Conservation (phyloP, 805 yeast species). For the Nakazawaea populi region DNA sequence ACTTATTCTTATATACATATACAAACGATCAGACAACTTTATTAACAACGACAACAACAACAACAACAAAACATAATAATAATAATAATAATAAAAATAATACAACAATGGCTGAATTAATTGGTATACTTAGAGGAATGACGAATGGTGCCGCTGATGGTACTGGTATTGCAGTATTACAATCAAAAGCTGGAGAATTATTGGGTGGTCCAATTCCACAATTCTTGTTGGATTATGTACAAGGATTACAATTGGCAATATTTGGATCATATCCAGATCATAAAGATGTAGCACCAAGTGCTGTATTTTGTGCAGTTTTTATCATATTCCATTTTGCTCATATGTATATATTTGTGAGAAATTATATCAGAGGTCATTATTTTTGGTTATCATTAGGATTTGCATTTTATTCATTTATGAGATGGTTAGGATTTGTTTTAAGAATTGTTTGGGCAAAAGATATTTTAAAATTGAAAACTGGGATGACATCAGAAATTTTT, state of each 20-base stretch:
- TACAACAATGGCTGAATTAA: not conserved
- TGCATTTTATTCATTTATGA: constrained; percentile 43
- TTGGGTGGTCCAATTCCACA: constrained; percentile 37
- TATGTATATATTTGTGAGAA: constrained; percentile 37
- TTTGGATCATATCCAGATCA: constrained; percentile 60
- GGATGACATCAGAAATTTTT: constrained; percentile 53
- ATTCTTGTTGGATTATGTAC: constrained; percentile 28
- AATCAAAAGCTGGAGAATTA: constrained; percentile 26
- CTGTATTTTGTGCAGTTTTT: constrained; percentile 50
- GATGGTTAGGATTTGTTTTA: constrained; percentile 53
- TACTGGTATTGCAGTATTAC: constrained; percentile 37
- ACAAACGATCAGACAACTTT: too few relatives aligned
- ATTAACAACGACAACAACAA: not conserved
- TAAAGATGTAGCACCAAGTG: constrained; percentile 54
- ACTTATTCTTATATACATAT: too few relatives aligned
- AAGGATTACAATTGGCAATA: constrained; percentile 37
- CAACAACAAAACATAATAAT: not conserved
- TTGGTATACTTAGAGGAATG: constrained; percentile 12
- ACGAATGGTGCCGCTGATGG: constrained; percentile 43
- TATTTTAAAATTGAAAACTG: constrained; percentile 37
- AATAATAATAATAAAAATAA: not conserved
- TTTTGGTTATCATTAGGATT: constrained; percentile 52
- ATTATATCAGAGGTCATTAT: constrained; percentile 50
- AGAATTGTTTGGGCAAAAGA: constrained; percentile 58
- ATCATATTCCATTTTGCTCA: constrained; percentile 42